Evolutionary conservation across 192 early-diverging fungal species (phyloP).

Genomic region (Coemansia reversa): DNA sequence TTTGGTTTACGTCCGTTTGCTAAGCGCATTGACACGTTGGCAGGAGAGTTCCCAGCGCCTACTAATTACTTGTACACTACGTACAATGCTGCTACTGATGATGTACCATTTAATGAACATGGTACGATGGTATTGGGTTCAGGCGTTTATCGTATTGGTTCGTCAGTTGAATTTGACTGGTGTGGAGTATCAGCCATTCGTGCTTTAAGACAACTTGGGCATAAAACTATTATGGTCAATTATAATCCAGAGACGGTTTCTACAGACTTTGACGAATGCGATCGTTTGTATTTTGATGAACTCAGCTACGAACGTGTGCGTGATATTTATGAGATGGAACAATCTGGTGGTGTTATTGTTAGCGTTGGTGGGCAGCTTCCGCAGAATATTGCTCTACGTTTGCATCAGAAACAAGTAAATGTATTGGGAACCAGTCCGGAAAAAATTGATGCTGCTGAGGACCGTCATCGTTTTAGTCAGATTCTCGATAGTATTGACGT

Average conservation of each 20-base stretch:
- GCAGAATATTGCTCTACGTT: constrained; percentile 91
- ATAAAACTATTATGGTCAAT: constrained; percentile 94
- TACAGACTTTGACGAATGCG: constrained; percentile 97
- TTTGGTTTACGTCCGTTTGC: constrained; percentile 83
- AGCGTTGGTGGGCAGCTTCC: constrained; percentile 94
- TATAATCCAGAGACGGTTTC: constrained; percentile 99
- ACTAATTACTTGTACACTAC: constrained; percentile 99
- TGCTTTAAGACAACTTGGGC: constrained; percentile 73
- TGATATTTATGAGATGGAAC: constrained; percentile 92
- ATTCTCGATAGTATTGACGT: constrained; percentile 90
- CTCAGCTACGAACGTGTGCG: constrained; percentile 90
- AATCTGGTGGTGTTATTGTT: constrained; percentile 81
- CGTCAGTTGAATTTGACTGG: constrained; percentile 98
- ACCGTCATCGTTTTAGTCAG: constrained; percentile 93
- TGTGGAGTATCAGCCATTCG: constrained; percentile 81
- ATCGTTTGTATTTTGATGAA: constrained; percentile 98
- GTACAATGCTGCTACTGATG: constrained; percentile 87
- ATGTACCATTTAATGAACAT: constrained; percentile 82
- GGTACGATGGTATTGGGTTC: constrained; percentile 96
- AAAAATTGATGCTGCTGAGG: constrained; percentile 91
- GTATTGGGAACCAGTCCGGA: constrained; percentile 88
- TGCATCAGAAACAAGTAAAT: constrained; percentile 73
- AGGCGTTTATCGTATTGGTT: constrained; percentile 96
- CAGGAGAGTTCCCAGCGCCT: constrained; percentile 93
- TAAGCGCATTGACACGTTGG: constrained; percentile 94